Conservation (phyloP, 1,284 basidiomycete species). For the Volvariella volvacea region DNA sequence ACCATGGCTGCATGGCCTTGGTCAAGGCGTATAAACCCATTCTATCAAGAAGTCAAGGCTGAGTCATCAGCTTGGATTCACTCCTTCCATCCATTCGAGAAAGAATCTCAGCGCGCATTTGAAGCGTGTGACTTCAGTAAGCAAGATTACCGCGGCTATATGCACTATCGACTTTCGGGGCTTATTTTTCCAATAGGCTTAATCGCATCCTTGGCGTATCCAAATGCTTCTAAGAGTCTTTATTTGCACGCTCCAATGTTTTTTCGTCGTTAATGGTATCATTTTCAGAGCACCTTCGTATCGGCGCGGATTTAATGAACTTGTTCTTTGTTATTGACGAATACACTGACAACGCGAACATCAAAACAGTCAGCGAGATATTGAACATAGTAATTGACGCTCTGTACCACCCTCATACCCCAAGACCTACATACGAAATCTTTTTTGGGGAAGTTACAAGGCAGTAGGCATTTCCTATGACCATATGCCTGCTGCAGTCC, state of each 20-base stretch:
- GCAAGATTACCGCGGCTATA: conserved; percentile 1
- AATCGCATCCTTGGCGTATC: neutral
- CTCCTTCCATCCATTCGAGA: conserved; percentile 16
- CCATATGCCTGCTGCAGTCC: neutral
- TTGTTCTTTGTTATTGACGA: conserved; percentile 24
- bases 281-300: conserved; percentile 13
- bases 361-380: conserved; percentile 14
- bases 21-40: conserved; percentile 14
- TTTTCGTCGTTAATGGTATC: neutral
- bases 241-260: neutral
- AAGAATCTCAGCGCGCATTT: conserved; percentile 18
- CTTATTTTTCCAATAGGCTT: too few relatives aligned
- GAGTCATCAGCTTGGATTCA: conserved; percentile 16
- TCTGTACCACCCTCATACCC: conserved; percentile 14
- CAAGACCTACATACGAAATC: conserved; percentile 13
- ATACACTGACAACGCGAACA: conserved; percentile 20
- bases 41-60: conserved; percentile 11
- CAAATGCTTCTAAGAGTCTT: neutral
- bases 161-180: too few relatives aligned
- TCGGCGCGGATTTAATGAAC: conserved; percentile 23
- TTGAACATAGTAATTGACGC: conserved; percentile 16
- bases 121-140: conserved; percentile 20
- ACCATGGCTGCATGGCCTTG: conserved; percentile 20
- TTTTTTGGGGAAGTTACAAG: conserved; percentile 14
- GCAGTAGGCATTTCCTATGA: conserved; percentile 13